Percentiles rank a stretch among this genome's conserved stretches.
These are phyloP conservation scores for Biancaea sappan DNA, from an alignment of 306 rosid genomes.

Conservation along the genomic window DNA sequence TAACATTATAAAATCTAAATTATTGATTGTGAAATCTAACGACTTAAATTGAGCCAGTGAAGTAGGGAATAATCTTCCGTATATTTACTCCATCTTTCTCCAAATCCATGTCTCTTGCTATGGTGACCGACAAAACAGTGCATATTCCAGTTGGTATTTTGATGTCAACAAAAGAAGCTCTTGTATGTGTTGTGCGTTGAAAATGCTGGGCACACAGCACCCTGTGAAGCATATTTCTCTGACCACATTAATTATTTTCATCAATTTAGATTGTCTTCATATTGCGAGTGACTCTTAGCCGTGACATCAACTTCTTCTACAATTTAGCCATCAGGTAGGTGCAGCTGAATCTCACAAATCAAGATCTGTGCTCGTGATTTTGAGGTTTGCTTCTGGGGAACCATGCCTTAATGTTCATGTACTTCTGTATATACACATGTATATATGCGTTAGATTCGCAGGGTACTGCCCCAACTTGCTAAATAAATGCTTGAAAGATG, in stretches of 20 bases:
- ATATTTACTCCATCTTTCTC: conserved; percentile 22
- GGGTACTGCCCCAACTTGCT: conserved; percentile 33
- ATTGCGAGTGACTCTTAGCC: neutral
- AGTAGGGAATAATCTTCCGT: too few relatives aligned
- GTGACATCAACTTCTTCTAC: conserved; percentile 8
- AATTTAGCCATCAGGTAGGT: conserved; percentile 18
- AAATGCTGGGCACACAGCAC: conserved; percentile 8
- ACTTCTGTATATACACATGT: conserved; percentile 16
- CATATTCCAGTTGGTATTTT: conserved; percentile 14
- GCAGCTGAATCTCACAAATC: conserved; percentile 8
- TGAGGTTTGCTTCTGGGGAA: conserved; percentile 35
- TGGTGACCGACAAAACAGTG: conserved; percentile 70
- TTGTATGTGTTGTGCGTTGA: conserved; percentile 18
- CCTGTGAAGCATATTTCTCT: conserved; percentile 1
- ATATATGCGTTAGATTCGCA: conserved; percentile 14
- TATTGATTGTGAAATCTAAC: too few relatives aligned
- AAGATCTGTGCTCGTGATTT: conserved; percentile 11
- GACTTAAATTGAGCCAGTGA: too few relatives aligned
- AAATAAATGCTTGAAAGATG: conserved; percentile 24
- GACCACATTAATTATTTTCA: neutral
- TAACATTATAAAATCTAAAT: too few relatives aligned
- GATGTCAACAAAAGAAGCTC: conserved; percentile 33
- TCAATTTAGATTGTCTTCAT: neutral
- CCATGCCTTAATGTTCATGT: conserved; percentile 40
- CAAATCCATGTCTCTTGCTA: neutral